Evolutionary conservation across 164 flowering plant species (phyloP), one percentile per base, ranked within the genome.

Genomic region (Annona squamosa): DNA sequence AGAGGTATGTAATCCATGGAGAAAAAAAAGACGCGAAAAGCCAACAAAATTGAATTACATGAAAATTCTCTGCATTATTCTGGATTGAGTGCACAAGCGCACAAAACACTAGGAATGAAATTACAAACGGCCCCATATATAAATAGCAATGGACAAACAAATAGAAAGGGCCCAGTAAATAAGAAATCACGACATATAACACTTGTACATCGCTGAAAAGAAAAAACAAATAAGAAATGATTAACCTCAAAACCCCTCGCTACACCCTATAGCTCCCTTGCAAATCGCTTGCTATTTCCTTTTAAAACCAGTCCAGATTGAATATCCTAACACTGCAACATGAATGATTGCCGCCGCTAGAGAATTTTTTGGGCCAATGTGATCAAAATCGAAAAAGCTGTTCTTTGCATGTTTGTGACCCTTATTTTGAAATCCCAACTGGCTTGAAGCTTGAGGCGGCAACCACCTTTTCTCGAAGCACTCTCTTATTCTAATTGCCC

Each of bases 401-500:
- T 37, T 66, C 64, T 16, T 70, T 4, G 62, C 63, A 70, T 37
- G 56, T 12, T 66, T 6, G 37, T 70, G 74, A 76, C 79, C 74
- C 71, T 76, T 79, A 79, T 76, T 76, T 46, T 9, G 6, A 63
- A 63, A 19, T 19, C 68, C 43, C 67, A 66, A 72, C 41, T 48
- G 61, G 18, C 41, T 59, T 1, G 65, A 65, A 62, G 76, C 48
- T 66, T 72, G 68, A 64, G 65, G 41, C 17, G n/a, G 37, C 37
- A 67, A 69, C 71, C 62, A 67, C 57, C 72, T 26, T 42, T 19
- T 70, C 57, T 68, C 63, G 63, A 72, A 67, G 74, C 66, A 71
- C 67, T 74, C 63, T 68, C 16, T 80, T 80, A 77, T 74, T 80
- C 4, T 74, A 77, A 7, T 71, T 18, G 43, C 52, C 56, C 62